These are phyloP conservation scores for Coemansia sp. DNA, from an alignment of 192 early-diverging fungal species.

Conservation along the genomic window DNA sequence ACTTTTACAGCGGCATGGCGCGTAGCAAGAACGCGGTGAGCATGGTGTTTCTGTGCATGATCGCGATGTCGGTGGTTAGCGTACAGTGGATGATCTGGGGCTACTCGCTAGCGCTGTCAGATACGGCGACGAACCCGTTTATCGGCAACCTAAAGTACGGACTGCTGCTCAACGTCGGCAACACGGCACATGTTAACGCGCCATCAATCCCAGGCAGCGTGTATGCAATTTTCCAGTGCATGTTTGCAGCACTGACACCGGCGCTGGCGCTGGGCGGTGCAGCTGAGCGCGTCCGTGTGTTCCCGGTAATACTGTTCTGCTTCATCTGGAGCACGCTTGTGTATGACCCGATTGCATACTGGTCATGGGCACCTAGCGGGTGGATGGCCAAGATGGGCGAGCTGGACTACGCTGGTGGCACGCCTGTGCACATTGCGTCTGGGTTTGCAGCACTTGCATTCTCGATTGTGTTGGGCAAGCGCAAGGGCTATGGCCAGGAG, in stretches of 20 bases:
- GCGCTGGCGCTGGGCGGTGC: conserved; percentile 88
- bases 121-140: conserved; percentile 63
- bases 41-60: conserved; percentile 79
- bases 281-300: conserved; percentile 83
- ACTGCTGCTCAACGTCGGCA: conserved; percentile 65
- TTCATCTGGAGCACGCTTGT: conserved; percentile 93
- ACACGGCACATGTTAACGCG: conserved; percentile 54
- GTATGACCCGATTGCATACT: conserved; percentile 93
- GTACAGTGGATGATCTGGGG: conserved; percentile 93
- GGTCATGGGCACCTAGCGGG: conserved; percentile 87
- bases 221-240: conserved; percentile 85
- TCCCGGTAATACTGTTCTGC: conserved; percentile 86
- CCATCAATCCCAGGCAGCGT: conserved; percentile 72
- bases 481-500: conserved; percentile 70
- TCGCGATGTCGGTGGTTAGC: conserved; percentile 81
- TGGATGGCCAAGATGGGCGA: conserved; percentile 82
- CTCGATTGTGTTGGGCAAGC: conserved; percentile 80
- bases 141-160: conserved; percentile 82
- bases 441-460: conserved; percentile 90
- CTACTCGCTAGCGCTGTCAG: conserved; percentile 83
- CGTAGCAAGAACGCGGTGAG: conserved; percentile 90
- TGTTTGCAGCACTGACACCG: conserved; percentile 90
- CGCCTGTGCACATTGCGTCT: conserved; percentile 91
- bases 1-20: conserved; percentile 95
- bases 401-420: conserved; percentile 94